Evolutionary conservation across 495 filamentous ascomycete species (phyloP).

Genomic region (Lasiosphaeria ovina): DNA sequence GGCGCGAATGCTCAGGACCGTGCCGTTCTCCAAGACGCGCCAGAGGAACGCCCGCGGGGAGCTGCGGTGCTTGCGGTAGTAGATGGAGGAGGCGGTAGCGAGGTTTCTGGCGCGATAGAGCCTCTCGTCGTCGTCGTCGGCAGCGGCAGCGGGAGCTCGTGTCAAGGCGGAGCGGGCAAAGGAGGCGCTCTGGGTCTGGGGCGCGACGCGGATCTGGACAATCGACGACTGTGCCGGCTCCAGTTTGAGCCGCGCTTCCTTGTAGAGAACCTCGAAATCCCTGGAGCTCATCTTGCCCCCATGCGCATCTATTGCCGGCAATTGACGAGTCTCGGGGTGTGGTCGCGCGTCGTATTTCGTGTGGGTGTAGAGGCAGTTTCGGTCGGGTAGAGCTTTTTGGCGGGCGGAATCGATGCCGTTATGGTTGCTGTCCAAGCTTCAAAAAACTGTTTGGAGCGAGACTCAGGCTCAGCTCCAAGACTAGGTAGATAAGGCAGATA

Average conservation of each 20-base stretch:
- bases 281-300: conserved; percentile 44
- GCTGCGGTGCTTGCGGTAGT: conserved; percentile 69
- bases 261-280: conserved; percentile 60
- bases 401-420: conserved; percentile 14
- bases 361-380: conserved; percentile 22
- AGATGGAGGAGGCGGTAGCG: conserved; percentile 77
- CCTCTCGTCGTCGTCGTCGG: conserved; percentile 65
- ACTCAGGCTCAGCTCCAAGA: not conserved
- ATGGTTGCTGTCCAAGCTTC: not conserved
- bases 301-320: conserved; percentile 26
- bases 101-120: conserved; percentile 68
- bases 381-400: conserved; percentile 16
- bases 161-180: conserved; percentile 37
- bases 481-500: not conserved
- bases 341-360: conserved; percentile 21
- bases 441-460: not conserved
- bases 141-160: conserved; percentile 9
- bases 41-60: conserved; percentile 86
- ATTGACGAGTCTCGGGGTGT: conserved; percentile 17
- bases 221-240: conserved; percentile 68
- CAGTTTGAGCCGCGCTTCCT: conserved; percentile 81
- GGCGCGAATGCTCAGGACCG: conserved; percentile 75
- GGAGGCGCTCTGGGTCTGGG: conserved; percentile 27
- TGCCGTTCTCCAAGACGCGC: conserved; percentile 79
- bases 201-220: conserved; percentile 71